Percentiles rank a stretch among this genome's conserved stretches.
These are phyloP conservation scores for Arctostaphylos glauca DNA, from an alignment of 148 eudicot species.

Conservation along the genomic window DNA sequence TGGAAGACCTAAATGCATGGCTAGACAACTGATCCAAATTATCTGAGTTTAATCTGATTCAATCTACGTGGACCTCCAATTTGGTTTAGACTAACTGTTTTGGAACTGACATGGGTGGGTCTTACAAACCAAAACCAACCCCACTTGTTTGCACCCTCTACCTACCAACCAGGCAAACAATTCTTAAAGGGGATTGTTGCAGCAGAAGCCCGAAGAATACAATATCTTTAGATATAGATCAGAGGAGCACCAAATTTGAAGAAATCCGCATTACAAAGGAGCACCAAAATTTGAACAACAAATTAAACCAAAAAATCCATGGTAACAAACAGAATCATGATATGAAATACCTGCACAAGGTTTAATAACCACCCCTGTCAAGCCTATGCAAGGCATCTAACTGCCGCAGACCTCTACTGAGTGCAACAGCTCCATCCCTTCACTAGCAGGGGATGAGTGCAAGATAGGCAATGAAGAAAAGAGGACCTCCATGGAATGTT, in stretches of 20 bases:
- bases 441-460: constrained; percentile 23
- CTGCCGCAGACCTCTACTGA: constrained; percentile 55
- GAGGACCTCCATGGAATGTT: constrained; percentile 73
- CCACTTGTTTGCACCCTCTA: neutral
- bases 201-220: neutral
- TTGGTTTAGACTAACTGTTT: neutral
- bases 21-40: neutral
- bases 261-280: neutral
- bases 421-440: constrained; percentile 26
- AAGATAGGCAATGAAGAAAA: constrained; percentile 51
- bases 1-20: neutral
- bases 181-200: neutral
- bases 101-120: neutral
- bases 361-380: constrained; percentile 60
- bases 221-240: neutral
- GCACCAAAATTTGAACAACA: neutral
- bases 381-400: constrained; percentile 73
- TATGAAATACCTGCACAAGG: constrained; percentile 56
- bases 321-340: neutral
- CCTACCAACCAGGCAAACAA: neutral
- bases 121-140: constrained; percentile 2
- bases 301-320: neutral
- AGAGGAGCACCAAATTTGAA: neutral
- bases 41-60: neutral
- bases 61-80: neutral